Base-by-base conservation (phyloP, 2,329 filamentous ascomycete species). In the Ascochyta pisi region DNA sequence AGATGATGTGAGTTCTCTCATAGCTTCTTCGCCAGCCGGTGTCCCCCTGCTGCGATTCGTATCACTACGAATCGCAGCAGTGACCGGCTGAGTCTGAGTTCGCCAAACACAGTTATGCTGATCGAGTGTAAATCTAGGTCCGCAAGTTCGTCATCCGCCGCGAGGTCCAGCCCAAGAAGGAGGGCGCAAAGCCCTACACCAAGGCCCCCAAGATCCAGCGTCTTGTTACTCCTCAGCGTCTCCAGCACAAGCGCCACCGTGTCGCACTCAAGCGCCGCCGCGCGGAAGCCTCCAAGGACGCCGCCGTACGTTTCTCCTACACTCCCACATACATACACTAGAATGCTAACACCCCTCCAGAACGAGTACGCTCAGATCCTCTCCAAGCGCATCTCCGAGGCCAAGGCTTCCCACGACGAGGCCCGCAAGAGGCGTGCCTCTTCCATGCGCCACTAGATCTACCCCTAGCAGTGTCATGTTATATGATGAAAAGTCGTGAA, bases 131-230 rank as follows among this genome's bases (percentile, higher is more conserved):
- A 74, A 31, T 78, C 73, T 84, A 94, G 90, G 90, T 95, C 83
- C 94, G 95, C 86, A 97, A 98, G 86, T 99, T 96, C 85, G 95
- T 99, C 82, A 98, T 99, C 78, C 95, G 95, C 81, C 95, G 95
- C 81, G 95, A 98, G 82, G 89, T 99, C 77, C 88, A 92, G 85
- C 91, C 92, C 79, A 96, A 96, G 90, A 90, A 89, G 78, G 95
- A 98, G 87, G 94, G 92, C 84, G 96, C 95, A 85, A 90, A 91
- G 84, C 83, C 93, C 75, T 98, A 98, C 89, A 97, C 94, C 90
- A 99, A 99, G 91, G 95, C 95, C 76, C 95, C 95, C 82, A 96
- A 94, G 88, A 99, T 99, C 84, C 95, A 99, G 89, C 92, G 95
- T 81, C 92, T 99, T 76, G 92, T 99, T 76, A 99, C 95, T 78